These are phyloP conservation scores for Nephelium lappaceum DNA, from an alignment of 345 rosid species.

Conservation along the genomic window DNA sequence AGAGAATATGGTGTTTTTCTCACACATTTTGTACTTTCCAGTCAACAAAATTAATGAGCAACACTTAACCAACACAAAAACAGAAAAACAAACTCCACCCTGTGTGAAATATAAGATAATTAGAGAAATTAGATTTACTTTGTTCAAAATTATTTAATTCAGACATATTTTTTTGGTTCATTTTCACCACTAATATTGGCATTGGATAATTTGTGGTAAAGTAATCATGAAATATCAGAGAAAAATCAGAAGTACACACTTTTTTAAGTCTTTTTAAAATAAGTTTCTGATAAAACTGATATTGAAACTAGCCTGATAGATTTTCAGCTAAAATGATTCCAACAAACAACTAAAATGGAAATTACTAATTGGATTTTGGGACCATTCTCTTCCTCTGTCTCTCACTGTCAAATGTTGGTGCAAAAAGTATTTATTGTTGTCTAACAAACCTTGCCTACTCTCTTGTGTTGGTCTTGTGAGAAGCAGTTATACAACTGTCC, in stretches of 20 bases:
- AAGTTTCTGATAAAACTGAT: background rate
- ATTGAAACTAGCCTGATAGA: background rate
- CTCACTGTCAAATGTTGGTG: background rate
- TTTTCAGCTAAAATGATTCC: background rate
- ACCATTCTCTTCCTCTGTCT: background rate
- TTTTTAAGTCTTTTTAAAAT: background rate
- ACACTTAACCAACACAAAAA: background rate
- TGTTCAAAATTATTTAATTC: too few relatives aligned
- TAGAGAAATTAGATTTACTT: background rate
- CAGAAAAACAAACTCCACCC: background rate
- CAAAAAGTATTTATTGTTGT: background rate
- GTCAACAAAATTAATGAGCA: slow-evolving; percentile 22
- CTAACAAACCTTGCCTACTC: slow-evolving; percentile 28
- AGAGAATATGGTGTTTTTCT: slow-evolving; percentile 4
- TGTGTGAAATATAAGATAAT: too few relatives aligned
- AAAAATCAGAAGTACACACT: background rate
- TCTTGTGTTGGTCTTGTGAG: slow-evolving; percentile 32
- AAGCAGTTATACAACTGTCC: slow-evolving; percentile 25
- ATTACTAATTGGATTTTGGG: background rate
- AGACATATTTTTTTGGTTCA: too few relatives aligned
- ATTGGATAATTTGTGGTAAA: too few relatives aligned
- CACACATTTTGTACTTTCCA: slow-evolving; percentile 25
- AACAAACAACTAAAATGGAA: background rate
- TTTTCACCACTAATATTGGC: too few relatives aligned
- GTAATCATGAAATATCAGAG: too few relatives aligned